Conservation (phyloP, 2,329 filamentous ascomycete genomes). For the Hymenotorrendiella dingleyae region DNA sequence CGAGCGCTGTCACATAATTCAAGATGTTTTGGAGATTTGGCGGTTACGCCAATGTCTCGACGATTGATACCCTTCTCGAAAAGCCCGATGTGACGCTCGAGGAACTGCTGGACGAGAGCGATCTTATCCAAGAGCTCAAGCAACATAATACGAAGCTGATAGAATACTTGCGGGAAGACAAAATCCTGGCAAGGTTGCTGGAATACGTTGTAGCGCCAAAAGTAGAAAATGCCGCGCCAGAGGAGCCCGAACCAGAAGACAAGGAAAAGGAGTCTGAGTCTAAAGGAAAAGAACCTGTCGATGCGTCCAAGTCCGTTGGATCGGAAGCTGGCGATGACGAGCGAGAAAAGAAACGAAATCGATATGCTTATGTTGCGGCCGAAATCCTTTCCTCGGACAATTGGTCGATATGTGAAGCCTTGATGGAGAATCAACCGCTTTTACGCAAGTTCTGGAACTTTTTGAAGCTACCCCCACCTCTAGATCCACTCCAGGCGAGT, state of each 20-base stretch:
- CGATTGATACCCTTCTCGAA: conserved; percentile 94
- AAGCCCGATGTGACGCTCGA: conserved; percentile 92
- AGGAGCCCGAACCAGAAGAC: conserved; percentile 46
- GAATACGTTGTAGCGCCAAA: conserved; percentile 86
- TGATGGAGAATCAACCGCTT: conserved; percentile 76
- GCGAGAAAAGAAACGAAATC: conserved; percentile 82
- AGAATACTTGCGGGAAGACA: conserved; percentile 86
- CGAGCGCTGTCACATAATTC: conserved; percentile 33
- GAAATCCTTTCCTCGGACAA: conserved; percentile 94
- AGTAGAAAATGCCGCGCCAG: conserved; percentile 49
- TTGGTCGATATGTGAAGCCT: conserved; percentile 90
- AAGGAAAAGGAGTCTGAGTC: conserved; percentile 44
- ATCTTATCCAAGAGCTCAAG: conserved; percentile 95
- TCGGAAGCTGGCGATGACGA: conserved; percentile 59
- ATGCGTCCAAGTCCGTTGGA: conserved; percentile 43
- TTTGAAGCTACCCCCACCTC: conserved; percentile 71
- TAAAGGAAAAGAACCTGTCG: conserved; percentile 40
- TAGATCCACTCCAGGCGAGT: conserved; percentile 89
- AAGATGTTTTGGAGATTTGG: conserved; percentile 99
- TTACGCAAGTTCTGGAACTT: conserved; percentile 89
- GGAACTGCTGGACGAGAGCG: conserved; percentile 91
- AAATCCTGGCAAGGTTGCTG: conserved; percentile 76
- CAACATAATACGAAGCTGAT: conserved; percentile 97
- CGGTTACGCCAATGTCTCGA: conserved; percentile 95
- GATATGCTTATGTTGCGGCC: conserved; percentile 88